Conservation (phyloP, 202 grass and related monocot species). For the Panicum hallii region DNA sequence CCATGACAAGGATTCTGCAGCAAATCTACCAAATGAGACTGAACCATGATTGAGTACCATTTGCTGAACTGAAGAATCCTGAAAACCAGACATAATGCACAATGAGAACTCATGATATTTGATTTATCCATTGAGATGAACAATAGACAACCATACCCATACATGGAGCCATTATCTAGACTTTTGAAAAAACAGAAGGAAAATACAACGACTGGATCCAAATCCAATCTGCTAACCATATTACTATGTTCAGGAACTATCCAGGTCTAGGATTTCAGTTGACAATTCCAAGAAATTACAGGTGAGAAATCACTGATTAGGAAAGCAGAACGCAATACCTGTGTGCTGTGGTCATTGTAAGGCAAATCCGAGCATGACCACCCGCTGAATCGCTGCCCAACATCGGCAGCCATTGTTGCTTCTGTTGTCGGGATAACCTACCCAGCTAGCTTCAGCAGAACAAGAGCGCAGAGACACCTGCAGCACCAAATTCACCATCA, state of each 20-base stretch:
- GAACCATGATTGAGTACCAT: slow-evolving; percentile 76
- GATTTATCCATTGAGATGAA: not conserved
- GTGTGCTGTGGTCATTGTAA: slow-evolving; percentile 31
- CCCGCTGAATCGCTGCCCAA: slow-evolving; percentile 48
- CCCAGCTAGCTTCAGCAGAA: slow-evolving; percentile 26
- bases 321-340: slow-evolving; percentile 36
- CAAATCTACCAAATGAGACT: slow-evolving; percentile 86
- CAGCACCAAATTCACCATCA: slow-evolving; percentile 12
- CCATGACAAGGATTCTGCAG: slow-evolving; percentile 74
- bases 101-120: slow-evolving; percentile 4
- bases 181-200: not conserved
- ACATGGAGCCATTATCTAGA: not conserved
- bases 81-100: slow-evolving; percentile 7
- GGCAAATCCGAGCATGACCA: slow-evolving; percentile 51
- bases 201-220: not conserved
- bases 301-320: not conserved
- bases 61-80: slow-evolving; percentile 65
- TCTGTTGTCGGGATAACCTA: not conserved
- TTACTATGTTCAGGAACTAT: not conserved
- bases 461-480: slow-evolving; percentile 33
- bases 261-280: not conserved
- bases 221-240: not conserved
- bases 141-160: not conserved
- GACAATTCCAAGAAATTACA: not conserved
- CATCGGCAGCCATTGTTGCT: slow-evolving; percentile 58